Evolutionary conservation across 495 filamentous ascomycete genomes (phyloP).

Genomic region (Neurospora pannonica): DNA sequence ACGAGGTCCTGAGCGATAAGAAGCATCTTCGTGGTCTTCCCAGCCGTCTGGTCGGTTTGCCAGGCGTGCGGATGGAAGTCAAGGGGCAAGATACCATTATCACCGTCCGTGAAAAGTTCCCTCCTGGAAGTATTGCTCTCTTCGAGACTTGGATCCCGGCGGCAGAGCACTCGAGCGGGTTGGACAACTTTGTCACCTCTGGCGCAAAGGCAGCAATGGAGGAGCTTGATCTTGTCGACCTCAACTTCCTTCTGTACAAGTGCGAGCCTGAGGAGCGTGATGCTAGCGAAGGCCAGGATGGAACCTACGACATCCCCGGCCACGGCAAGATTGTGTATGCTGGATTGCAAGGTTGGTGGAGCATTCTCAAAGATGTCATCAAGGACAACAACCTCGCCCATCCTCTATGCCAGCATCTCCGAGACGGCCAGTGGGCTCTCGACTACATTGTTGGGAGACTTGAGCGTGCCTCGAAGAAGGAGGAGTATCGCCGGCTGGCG

Average conservation of each 20-base stretch:
- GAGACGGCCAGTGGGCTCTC: conserved; percentile 88
- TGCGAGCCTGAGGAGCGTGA: conserved; percentile 90
- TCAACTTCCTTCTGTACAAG: conserved; percentile 88
- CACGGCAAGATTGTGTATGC: conserved; percentile 85
- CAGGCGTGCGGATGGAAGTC: conserved; percentile 58
- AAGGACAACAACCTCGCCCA: conserved; percentile 86
- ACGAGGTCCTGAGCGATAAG: conserved; percentile 56
- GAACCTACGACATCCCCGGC: conserved; percentile 77
- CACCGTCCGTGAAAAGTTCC: conserved; percentile 69
- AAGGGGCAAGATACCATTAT: conserved; percentile 65
- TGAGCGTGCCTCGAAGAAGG: conserved; percentile 55
- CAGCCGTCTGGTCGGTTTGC: conserved; percentile 63
- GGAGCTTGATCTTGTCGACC: conserved; percentile 61
- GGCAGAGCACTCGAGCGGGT: conserved; percentile 65
- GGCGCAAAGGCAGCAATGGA: conserved; percentile 75
- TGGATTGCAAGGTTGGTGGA: conserved; percentile 98
- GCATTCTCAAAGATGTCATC: conserved; percentile 75
- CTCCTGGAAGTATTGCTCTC: conserved; percentile 85
- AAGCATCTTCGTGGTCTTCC: conserved; percentile 69
- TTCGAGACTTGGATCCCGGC: conserved; percentile 92
- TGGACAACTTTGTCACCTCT: conserved; percentile 74
- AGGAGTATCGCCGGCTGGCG: conserved; percentile 48
- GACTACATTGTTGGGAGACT: conserved; percentile 78
- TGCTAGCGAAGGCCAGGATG: conserved; percentile 67
- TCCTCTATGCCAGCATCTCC: conserved; percentile 83